Conservation (phyloP, 345 rosid species). For the Capsella bursapastoris region DNA sequence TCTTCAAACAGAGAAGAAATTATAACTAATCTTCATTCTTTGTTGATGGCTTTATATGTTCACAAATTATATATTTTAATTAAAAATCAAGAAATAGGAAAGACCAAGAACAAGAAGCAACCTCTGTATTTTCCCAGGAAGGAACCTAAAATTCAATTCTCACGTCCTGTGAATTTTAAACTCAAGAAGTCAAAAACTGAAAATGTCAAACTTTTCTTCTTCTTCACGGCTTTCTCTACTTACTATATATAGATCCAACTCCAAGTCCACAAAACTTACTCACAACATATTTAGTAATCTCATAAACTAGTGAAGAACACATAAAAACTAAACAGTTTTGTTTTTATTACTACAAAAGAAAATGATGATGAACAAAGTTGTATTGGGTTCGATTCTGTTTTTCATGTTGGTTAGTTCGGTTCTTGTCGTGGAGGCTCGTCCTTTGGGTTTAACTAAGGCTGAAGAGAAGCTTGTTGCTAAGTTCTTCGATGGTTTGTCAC, state of each 20-base stretch:
- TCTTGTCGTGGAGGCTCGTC: slow-evolving; percentile 51
- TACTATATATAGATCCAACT: slow-evolving; percentile 41
- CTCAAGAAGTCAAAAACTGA: slow-evolving; percentile 17
- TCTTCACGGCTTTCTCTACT: slow-evolving; percentile 28
- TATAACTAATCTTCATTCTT: slow-evolving; percentile 20
- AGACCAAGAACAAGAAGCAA: slow-evolving; percentile 38
- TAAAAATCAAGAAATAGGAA: neutral
- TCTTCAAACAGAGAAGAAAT: neutral
- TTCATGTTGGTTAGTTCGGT: slow-evolving; percentile 30
- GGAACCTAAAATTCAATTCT: slow-evolving; percentile 11
- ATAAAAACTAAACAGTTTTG: neutral
- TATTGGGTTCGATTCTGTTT: slow-evolving; percentile 33
- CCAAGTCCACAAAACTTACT: slow-evolving; percentile 23
- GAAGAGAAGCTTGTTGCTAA: slow-evolving; percentile 39
- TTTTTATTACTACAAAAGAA: slow-evolving; percentile 5
- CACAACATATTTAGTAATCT: slow-evolving; percentile 31
- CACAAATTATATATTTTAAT: neutral
- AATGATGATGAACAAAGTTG: slow-evolving; percentile 47
- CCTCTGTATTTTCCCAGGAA: slow-evolving; percentile 39
- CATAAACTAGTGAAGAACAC: neutral
- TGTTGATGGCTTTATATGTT: slow-evolving; percentile 36
- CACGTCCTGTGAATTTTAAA: slow-evolving; percentile 39
- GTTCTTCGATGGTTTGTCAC: slow-evolving; percentile 52
- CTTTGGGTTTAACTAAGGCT: slow-evolving; percentile 38
- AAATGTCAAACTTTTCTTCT: slow-evolving; percentile 31